phyloP scores from a whole-genome alignment of 78 protist species.

The Dictyostelium intermedium region DNA sequence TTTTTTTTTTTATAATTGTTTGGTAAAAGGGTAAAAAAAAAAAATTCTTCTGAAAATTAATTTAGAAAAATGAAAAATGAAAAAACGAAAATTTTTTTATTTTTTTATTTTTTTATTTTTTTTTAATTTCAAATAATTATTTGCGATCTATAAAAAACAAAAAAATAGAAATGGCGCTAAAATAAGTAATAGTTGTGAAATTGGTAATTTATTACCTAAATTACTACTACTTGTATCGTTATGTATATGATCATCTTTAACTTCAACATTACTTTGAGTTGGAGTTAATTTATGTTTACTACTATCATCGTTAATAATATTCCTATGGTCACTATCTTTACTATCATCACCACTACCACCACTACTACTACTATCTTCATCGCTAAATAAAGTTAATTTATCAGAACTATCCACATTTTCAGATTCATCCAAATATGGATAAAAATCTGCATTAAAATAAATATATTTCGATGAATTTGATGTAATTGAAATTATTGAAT shows the following conservation, averaged over 20 bases:
- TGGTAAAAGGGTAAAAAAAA: too few species aligned
- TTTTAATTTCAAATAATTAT: background rate
- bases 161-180: background rate
- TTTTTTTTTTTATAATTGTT: too few species aligned
- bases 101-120: background rate
- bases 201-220: background rate
- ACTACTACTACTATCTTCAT: background rate
- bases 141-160: background rate
- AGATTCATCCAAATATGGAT: background rate
- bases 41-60: too few species aligned
- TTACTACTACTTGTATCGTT: background rate
- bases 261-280: background rate
- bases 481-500: background rate
- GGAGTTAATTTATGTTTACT: background rate
- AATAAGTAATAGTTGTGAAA: background rate
- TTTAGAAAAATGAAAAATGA: too few species aligned
- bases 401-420: background rate
- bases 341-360: background rate
- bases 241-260: too few species aligned
- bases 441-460: background rate
- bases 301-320: background rate
- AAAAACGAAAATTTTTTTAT: background rate
- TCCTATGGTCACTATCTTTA: background rate
- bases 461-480: background rate
- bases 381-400: background rate